phyloP scores from a whole-genome alignment of 306 rosid genomes.

The Vicia faba region DNA sequence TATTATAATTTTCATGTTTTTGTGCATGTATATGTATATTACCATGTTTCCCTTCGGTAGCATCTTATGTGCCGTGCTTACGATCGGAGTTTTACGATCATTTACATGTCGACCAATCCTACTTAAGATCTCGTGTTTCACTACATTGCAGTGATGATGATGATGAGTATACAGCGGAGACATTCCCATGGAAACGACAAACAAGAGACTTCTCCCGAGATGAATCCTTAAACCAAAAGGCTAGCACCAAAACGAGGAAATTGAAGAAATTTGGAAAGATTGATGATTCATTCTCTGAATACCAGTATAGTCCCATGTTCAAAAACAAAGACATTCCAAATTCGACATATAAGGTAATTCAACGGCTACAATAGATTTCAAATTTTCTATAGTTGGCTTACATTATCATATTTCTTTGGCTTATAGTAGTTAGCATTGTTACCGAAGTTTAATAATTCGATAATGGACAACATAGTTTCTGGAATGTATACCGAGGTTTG shows the following conservation, averaged over 20 bases:
- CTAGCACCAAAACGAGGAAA: conserved; percentile 48
- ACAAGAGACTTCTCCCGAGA: conserved; percentile 50
- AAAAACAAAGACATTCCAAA: conserved; percentile 35
- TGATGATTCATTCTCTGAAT: conserved; percentile 53
- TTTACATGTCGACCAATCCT: too few species aligned
- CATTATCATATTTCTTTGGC: conserved; percentile 16
- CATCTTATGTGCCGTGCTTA: too few species aligned
- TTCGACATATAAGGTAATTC: conserved; percentile 56
- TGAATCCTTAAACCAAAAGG: conserved; percentile 48
- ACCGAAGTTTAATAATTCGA: not conserved
- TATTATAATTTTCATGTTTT: too few species aligned
- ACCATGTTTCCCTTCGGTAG: too few species aligned
- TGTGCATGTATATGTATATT: too few species aligned
- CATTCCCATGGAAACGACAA: conserved; percentile 73
- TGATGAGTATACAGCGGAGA: conserved; percentile 53
- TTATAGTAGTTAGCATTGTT: not conserved
- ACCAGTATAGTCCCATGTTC: conserved; percentile 42
- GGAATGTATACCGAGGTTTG: conserved; percentile 61
- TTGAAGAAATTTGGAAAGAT: conserved; percentile 40
- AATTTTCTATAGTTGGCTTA: not conserved
- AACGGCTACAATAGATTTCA: conserved; percentile 1
- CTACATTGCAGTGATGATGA: conserved; percentile 56
- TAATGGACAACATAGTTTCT: conserved; percentile 54
- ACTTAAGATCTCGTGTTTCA: too few species aligned
- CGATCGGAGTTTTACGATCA: too few species aligned